Evolutionary conservation across 2,329 filamentous ascomycete species (phyloP), one percentile per base, ranked within the genome.

Genomic region (Cephalotrichum gorgonifer): DNA sequence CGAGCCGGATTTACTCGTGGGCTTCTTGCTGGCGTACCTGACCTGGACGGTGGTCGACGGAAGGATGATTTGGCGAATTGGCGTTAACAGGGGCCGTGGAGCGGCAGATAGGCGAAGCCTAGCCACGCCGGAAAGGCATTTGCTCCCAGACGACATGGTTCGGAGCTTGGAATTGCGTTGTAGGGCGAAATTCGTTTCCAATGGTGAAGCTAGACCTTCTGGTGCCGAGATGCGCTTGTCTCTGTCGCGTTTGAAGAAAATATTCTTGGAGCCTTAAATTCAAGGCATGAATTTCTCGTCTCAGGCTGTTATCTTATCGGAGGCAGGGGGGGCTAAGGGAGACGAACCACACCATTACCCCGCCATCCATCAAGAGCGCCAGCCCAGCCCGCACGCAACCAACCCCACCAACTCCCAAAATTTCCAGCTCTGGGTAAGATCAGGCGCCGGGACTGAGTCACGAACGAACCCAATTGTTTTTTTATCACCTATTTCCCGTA

Each of bases 21-120:
- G 42, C 35, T 54, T 52, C 20, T 47, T 47, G 28, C 49, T 51
- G 27, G 51, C 53, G 47, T 46, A 51, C n/a, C 53, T 49, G 8
- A 44, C 44, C 25, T 54, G 53, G 17, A n/a, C n/a, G 17, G 25
- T 31, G 25, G 39, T 15, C 8, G 41, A 49, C 15, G 47, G 47
- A 15, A 49, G 15, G 28, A 38, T 12, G 25, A 31, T 27, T 23
- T 49, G 47, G 31, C 28, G 42, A 38, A 39, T 28, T 3, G 22
- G 31, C 15, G 41, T 22, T 22, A 30, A 12, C 11, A 38, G 20
- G 2, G 39, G 41, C n/a, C 41, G 41, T 30, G 27, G 47, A 28
- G 30, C 25, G 42, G 22, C 28, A 20, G 47, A 49, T 31, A 49
- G 35, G 15, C 39, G 26, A 7, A 49, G 47, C 47, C 47, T 43